Evolutionary conservation across 1,284 basidiomycete species (phyloP).

Genomic region (Pseudozyma thailandica): DNA sequence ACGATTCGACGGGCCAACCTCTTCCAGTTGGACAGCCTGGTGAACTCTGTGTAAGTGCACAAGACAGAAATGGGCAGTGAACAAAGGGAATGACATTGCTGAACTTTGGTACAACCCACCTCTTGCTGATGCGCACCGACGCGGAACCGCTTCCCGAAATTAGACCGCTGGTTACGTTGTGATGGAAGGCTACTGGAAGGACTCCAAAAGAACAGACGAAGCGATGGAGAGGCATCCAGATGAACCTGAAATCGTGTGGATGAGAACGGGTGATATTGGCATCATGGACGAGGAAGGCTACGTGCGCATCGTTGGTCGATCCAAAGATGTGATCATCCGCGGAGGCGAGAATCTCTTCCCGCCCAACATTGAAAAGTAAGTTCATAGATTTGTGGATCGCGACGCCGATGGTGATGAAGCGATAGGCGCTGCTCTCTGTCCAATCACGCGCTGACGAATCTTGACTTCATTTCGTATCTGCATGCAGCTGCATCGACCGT

Average conservation of each 20-base stretch:
- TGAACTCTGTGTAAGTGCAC: slow-evolving; percentile 73
- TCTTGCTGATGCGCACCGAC: slow-evolving; percentile 7
- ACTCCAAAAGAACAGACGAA: slow-evolving; percentile 76
- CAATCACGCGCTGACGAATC: slow-evolving; percentile 17
- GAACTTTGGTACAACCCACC: not conserved
- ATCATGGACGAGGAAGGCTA: slow-evolving; percentile 86
- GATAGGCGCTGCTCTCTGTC: not conserved
- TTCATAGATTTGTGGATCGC: slow-evolving; percentile 1
- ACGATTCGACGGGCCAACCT: slow-evolving; percentile 70
- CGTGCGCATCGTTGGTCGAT: slow-evolving; percentile 77
- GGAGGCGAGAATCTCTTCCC: slow-evolving; percentile 78
- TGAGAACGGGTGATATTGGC: slow-evolving; percentile 85
- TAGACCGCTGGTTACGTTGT: slow-evolving; percentile 78
- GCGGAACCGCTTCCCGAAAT: slow-evolving; percentile 8
- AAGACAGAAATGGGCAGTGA: not conserved
- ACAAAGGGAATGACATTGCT: slow-evolving; percentile 3
- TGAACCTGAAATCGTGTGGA: slow-evolving; percentile 75
- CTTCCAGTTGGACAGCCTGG: slow-evolving; percentile 72
- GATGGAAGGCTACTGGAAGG: slow-evolving; percentile 85
- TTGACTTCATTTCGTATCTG: slow-evolving; percentile 14
- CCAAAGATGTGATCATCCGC: slow-evolving; percentile 84
- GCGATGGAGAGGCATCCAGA: slow-evolving; percentile 73
- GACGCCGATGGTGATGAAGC: not conserved
- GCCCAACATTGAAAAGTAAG: slow-evolving; percentile 80
- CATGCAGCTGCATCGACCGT: slow-evolving; percentile 72